Percentiles rank a stretch among this genome's conserved stretches.
phyloP scores from a whole-genome alignment of 228 moss, liverwort and hornwort species.

The Sphagnum fallax region DNA sequence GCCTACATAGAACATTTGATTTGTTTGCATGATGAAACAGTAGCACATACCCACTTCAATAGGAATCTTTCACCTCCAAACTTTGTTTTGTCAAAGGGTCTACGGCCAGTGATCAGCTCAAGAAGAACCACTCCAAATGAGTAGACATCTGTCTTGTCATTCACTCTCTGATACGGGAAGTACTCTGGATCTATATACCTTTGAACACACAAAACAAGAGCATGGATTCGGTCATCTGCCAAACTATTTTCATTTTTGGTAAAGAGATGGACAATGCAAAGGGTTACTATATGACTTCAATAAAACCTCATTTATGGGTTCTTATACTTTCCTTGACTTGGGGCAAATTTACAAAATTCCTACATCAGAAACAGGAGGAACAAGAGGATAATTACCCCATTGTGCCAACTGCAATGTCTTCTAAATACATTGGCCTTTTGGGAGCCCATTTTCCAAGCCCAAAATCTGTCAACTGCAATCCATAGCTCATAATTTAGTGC shows the following conservation, averaged over 20 bases:
- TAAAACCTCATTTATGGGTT: too few relatives aligned
- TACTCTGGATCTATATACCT: slow-evolving; percentile 98
- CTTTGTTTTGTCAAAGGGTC: slow-evolving; percentile 72
- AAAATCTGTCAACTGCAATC: slow-evolving; percentile 78
- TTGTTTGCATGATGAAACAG: too few relatives aligned
- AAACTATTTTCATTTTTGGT: too few relatives aligned
- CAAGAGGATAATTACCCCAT: slow-evolving; percentile 49
- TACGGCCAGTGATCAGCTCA: slow-evolving; percentile 88
- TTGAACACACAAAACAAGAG: slow-evolving; percentile 3
- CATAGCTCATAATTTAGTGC: neutral
- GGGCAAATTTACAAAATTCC: too few relatives aligned
- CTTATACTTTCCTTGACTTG: too few relatives aligned
- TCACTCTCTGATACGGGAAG: slow-evolving; percentile 93
- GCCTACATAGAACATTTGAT: too few relatives aligned
- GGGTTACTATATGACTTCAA: too few relatives aligned
- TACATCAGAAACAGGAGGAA: too few relatives aligned
- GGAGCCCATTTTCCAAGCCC: slow-evolving; percentile 96
- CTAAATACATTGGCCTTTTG: slow-evolving; percentile 54
- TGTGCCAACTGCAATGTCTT: slow-evolving; percentile 56
- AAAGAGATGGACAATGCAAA: too few relatives aligned
- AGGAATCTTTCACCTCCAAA: slow-evolving; percentile 74
- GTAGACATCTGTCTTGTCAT: slow-evolving; percentile 92
- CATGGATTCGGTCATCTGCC: too few relatives aligned
- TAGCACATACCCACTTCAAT: slow-evolving; percentile 71
- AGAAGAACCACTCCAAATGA: slow-evolving; percentile 88